Base-by-base conservation (phyloP, 2,329 filamentous ascomycete species). In the Colletotrichum cuscutae region DNA sequence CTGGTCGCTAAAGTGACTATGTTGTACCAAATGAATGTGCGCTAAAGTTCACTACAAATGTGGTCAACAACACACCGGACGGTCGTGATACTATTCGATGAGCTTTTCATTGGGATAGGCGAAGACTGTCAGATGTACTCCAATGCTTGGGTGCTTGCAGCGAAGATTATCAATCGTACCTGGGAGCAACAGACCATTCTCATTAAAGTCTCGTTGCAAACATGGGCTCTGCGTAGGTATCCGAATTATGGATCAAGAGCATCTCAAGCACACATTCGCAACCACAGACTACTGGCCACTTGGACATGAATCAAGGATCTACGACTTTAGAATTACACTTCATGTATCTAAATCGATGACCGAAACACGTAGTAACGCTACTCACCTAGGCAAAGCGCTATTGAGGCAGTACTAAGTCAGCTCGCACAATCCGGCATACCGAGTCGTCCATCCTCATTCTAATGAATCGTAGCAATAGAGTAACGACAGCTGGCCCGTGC, bases 1-100 rank as follows among this genome's bases (percentile, higher is more conserved):
- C 54, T 32, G 19, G 62, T 28, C 54, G 42, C 68, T 54, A 56
- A 42, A 60, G 37, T 24, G 19, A 60, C 68, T 60, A 56, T 30
- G 32, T 22, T 13, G 67, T 13, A 22, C 56, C 11, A 1, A 28
- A 5, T 58, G 1, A 28, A 5, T 58, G 52, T 15, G 37, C 53
- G n/a, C 53, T 58, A 63, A 30, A 15, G 15, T 66, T 35, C 12
- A 11, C 8, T 13, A 26, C n/a, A 24, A 3, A 37, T 22, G 12
- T 60, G 26, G 28, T 24, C 49, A 24, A 26, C 11, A 9, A 9
- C 37, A 6, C 24, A 30, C 52, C n/a, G 42, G 26, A 19, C 15
- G 32, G 37, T 5, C 12, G 54, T 9, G 4, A 30, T 35, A 7
- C 4, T 9, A 7, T 22, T 28, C 22, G 35, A 28, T n/a, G 4